These are phyloP conservation scores for Ailanthus altissimus DNA, from an alignment of 345 rosid species.

Conservation along the genomic window DNA sequence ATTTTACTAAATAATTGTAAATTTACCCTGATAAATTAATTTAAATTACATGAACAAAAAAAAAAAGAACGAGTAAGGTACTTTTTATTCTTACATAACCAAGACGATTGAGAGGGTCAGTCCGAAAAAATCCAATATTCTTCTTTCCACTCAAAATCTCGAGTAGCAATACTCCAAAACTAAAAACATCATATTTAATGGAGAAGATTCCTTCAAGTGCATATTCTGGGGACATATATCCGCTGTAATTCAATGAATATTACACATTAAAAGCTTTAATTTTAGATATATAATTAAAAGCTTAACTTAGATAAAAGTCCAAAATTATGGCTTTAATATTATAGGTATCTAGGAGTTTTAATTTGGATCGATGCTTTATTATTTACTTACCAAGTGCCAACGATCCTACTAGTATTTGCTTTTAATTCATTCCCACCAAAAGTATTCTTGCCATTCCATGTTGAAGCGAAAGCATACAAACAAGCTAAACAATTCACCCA, in stretches of 20 bases:
- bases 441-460: slow-evolving; percentile 29
- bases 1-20: too few species aligned
- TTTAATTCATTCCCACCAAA: slow-evolving; percentile 13
- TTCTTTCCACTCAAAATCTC: slow-evolving; percentile 46
- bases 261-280: too few species aligned
- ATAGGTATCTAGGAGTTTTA: too few species aligned
- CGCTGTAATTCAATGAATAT: slow-evolving; percentile 24
- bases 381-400: slow-evolving; percentile 24
- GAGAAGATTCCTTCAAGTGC: background rate
- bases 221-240: slow-evolving; percentile 49
- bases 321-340: too few species aligned
- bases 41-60: background rate
- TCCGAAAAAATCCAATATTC: slow-evolving; percentile 44
- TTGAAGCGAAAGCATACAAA: too few species aligned
- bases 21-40: too few species aligned
- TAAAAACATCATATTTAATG: slow-evolving; percentile 10
- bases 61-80: background rate
- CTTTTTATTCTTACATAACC: slow-evolving; percentile 23
- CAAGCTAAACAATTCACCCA: too few species aligned
- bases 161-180: slow-evolving; percentile 4
- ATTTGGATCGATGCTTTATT: background rate
- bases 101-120: slow-evolving; percentile 29
- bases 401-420: slow-evolving; percentile 1
- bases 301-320: too few species aligned
- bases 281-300: too few species aligned